A percentile compares a stretch with the other conserved stretches of the same genome.
These are phyloP conservation scores for Magnusiomyces fungicola DNA, from an alignment of 1,139 yeast genomes.

Conservation along the genomic window DNA sequence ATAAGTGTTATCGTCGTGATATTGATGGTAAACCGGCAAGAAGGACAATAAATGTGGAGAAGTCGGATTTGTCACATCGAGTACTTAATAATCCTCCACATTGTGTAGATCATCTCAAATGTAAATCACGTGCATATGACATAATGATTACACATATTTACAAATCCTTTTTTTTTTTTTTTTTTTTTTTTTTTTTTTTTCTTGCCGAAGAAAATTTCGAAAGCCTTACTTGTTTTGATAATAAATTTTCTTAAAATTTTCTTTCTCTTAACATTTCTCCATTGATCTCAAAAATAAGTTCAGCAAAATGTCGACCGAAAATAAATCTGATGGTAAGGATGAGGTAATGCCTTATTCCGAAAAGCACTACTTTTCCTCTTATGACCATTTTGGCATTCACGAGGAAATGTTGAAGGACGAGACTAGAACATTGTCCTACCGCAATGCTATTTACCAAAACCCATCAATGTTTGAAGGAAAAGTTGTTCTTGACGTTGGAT, in stretches of 20 bases:
- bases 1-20: too few relatives aligned
- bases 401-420: conserved; percentile 98
- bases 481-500: conserved; percentile 95
- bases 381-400: conserved; percentile 96
- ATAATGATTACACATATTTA: too few relatives aligned
- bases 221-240: neutral
- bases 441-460: conserved; percentile 90
- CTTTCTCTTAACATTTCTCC: neutral
- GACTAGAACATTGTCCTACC: conserved; percentile 83
- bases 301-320: neutral
- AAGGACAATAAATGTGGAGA: too few relatives aligned
- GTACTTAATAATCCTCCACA: too few relatives aligned
- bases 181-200: conserved; percentile 1
- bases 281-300: too few relatives aligned
- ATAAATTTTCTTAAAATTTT: neutral
- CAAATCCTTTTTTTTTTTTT: neutral
- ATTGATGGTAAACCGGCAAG: too few relatives aligned
- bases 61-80: too few relatives aligned
- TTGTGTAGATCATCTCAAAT: too few relatives aligned
- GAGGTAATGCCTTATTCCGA: conserved; percentile 41
- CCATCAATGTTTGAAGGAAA: conserved; percentile 85
- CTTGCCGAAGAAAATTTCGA: neutral
- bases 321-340: conserved; percentile 1
- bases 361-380: conserved; percentile 89
- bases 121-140: too few relatives aligned